Base-by-base conservation (phyloP, 257 asterid species). In the Knoxia roxburghii region DNA sequence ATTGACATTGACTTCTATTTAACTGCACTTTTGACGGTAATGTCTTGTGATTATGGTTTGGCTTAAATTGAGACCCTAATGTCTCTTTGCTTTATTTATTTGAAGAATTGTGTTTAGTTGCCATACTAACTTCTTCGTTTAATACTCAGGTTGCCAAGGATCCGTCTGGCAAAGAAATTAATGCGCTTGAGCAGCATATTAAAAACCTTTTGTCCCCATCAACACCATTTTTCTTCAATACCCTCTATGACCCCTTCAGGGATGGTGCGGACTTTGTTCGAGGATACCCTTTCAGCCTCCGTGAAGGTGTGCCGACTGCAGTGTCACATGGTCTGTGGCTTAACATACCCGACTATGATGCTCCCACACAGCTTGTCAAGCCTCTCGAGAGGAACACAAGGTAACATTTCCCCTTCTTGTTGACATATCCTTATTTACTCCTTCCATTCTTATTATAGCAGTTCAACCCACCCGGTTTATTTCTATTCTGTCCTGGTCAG, bases 311-410 rank as follows among this genome's bases (percentile, higher is more conserved):
- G n/a, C 90, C 96, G 0, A 91, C 96, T 0, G 98, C 96, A 0
- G 90, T 91, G 53, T 88, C 96, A 9, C 98, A 88, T 45, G 96
- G 98, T 66, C 92, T 91, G 69, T 91, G 98, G 98, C 65, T 91
- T 60, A 91, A 91, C 80, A 89, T 91, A 27, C 98, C 98, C 23
- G 98, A 91, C 69, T 91, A 91, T 33, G 98, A 91, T 45, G 98
- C 98, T 23, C 98, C 96, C 15, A 91, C 98, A 4, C 98, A 91
- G 77, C 96, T 91, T 7, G 98, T 91, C 75, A 91, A 89, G 85
- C 98, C 98, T 32, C 85, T 69, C 0, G 98, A 91, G 77, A 77
- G 95, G 74, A 91, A 91, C 79, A 76, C 83, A 15, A 84, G 79
- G 98, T 90, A 81, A 81, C n/a, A 49, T 5, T 0, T 37, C 41